These are phyloP conservation scores for Colletotrichum magnum DNA, from an alignment of 2,329 filamentous ascomycete species.

Conservation along the genomic window DNA sequence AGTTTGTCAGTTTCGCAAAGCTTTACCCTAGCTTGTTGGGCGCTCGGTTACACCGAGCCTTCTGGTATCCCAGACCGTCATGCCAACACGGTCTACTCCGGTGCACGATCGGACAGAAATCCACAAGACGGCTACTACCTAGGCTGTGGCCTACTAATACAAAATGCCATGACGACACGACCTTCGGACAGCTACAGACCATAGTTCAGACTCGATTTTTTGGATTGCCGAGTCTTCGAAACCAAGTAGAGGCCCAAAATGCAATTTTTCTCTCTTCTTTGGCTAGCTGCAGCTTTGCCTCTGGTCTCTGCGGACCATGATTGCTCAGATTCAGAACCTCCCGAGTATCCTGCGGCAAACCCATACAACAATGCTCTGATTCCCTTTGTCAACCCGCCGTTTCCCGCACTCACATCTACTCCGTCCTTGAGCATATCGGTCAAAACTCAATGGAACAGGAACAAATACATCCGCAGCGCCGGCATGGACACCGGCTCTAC, in stretches of 20 bases:
- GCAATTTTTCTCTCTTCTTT: neutral
- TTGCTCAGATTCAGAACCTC: neutral
- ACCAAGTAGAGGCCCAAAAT: neutral
- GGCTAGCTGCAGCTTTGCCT: neutral
- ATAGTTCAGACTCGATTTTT: neutral
- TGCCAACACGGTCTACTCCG: too few species aligned
- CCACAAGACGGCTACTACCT: too few species aligned
- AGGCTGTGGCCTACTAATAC: too few species aligned
- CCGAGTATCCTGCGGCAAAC: conserved; percentile 3
- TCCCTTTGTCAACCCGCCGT: conserved; percentile 19
- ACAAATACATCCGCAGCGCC: neutral
- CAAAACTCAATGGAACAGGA: conserved; percentile 4
- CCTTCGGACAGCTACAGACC: too few species aligned
- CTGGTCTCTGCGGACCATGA: neutral
- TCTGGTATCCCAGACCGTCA: too few species aligned
- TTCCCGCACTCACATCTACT: neutral
- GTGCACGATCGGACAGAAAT: too few species aligned
- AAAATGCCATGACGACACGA: too few species aligned
- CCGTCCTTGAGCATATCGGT: conserved; percentile 1
- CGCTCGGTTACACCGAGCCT: too few species aligned
- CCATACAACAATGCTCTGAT: conserved; percentile 11
- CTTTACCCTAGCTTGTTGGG: too few species aligned
- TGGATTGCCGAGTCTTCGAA: neutral
- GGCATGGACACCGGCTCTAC: conserved; percentile 28
- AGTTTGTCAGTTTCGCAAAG: too few species aligned